Base-by-base conservation (phyloP, 2,329 filamentous ascomycete species). In the Aspergillus novofumigatus region DNA sequence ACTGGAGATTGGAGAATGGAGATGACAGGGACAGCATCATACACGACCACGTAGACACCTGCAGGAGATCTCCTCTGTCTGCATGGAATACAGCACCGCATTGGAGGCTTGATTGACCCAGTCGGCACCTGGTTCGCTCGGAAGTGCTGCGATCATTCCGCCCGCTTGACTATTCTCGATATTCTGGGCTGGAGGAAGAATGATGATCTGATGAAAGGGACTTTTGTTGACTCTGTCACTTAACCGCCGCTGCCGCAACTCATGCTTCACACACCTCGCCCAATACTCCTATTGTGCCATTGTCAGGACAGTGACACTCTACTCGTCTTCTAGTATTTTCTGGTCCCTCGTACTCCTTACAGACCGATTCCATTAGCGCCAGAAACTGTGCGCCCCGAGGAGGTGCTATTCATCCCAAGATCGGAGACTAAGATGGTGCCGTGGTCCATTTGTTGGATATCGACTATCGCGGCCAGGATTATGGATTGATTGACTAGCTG, bases 241-340 rank as follows among this genome's bases (percentile, higher is more conserved):
- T 61, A 59, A 55, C 57, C 59, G 59, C 59, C 51, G 59, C 52
- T 61, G 59, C 59, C 59, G 59, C 59, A 57, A 26, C 49, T 49
- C 59, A 57, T 53, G 38, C 20, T 47, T 32, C 41, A 44, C n/a
- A 1, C 10, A 2, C 2, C n/a, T 44, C 8, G 41, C 11, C 32
- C 6, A 1, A 17, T 17, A 38, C 14, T 17, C 6, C 32, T 38
- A 38, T 38, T 38, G 5, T 38, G 32, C 14, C 32, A 38, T 38
- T 38, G 32, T n/a, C 32, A 17, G 14, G 32, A 32, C 32, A 38
- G 32, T 38, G 32, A 38, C 14, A 38, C 32, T 38, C 14, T 5
- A 38, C 14, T n/a, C 2, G 11, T 38, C 14, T 17, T 17, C 32
- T 17, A 17, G 6, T 38, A 38, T 17, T 38, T 17, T 38, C 32